phyloP scores from a whole-genome alignment of 352 stramenopile genomes.

The Globisporangium nagaii region DNA sequence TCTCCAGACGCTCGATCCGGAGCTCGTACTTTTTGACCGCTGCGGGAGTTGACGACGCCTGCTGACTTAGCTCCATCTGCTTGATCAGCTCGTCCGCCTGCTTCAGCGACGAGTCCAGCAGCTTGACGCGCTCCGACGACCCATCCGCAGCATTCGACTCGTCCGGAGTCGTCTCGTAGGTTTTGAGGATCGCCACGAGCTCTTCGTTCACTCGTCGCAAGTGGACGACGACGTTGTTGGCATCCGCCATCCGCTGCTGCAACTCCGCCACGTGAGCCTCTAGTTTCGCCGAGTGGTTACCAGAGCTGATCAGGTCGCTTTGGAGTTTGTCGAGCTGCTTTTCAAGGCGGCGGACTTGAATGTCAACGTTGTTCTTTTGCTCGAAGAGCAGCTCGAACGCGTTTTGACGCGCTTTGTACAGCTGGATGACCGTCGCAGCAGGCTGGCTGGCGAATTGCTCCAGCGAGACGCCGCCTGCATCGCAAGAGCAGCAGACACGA shows the following conservation, averaged over 20 bases:
- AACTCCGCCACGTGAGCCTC: slow-evolving; percentile 38
- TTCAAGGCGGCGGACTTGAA: slow-evolving; percentile 40
- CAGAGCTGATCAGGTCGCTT: slow-evolving; percentile 33
- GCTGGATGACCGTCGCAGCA: slow-evolving; percentile 35
- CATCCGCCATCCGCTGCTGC: slow-evolving; percentile 35
- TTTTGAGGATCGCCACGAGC: slow-evolving; percentile 55
- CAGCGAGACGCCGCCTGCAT: slow-evolving; percentile 30
- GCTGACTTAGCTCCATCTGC: slow-evolving; percentile 32
- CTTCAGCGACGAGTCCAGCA: slow-evolving; percentile 45
- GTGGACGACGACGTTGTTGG: slow-evolving; percentile 31
- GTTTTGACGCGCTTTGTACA: slow-evolving; percentile 54
- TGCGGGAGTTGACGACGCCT: slow-evolving; percentile 32
- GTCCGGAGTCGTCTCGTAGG: slow-evolving; percentile 48
- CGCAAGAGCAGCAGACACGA: too few relatives aligned
- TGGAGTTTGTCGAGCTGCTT: slow-evolving; percentile 47
- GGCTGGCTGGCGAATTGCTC: slow-evolving; percentile 40
- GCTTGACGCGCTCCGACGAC: slow-evolving; percentile 24
- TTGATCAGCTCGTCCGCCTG: slow-evolving; percentile 45
- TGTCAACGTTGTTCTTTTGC: slow-evolving; percentile 46
- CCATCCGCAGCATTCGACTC: slow-evolving; percentile 21
- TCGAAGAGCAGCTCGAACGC: slow-evolving; percentile 56
- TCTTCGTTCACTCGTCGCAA: slow-evolving; percentile 55
- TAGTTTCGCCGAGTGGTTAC: slow-evolving; percentile 42
- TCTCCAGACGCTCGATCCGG: slow-evolving; percentile 45
- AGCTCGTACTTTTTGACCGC: slow-evolving; percentile 37